phyloP scores from a whole-genome alignment of 768 basidiomycete species.

The Plicaturopsis crispa region DNA sequence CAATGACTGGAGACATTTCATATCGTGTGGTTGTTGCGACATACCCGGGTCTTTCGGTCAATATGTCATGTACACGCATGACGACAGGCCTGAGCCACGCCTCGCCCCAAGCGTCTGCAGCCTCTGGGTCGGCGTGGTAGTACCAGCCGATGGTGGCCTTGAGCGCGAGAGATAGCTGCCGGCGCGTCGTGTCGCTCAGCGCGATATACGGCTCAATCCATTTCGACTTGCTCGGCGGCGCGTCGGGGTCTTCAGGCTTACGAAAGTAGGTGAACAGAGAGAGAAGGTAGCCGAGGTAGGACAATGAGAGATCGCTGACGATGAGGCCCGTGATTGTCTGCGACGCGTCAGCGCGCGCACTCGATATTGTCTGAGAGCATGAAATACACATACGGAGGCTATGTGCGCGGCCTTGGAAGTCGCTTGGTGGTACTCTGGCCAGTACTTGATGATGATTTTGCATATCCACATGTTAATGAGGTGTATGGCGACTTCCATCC shows the following conservation, averaged over 20 bases:
- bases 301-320: conserved; percentile 13
- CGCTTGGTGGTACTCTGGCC: conserved; percentile 16
- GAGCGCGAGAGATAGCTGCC: too few relatives aligned
- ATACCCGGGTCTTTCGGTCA: neutral
- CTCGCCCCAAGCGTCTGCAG: conserved; percentile 14
- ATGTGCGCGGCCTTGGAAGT: conserved; percentile 17
- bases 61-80: conserved; percentile 7
- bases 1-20: too few relatives aligned
- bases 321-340: conserved; percentile 13
- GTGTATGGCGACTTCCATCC: conserved; percentile 19
- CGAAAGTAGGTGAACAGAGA: conserved; percentile 16
- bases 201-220: neutral
- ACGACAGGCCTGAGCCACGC: conserved; percentile 15
- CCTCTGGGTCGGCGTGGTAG: conserved; percentile 10
- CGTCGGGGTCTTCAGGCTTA: too few relatives aligned
- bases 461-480: conserved; percentile 23
- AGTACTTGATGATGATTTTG: conserved; percentile 12
- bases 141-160: conserved; percentile 20
- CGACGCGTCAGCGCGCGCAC: too few relatives aligned
- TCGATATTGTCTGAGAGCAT: neutral
- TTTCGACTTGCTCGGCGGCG: neutral
- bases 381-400: conserved; percentile 8
- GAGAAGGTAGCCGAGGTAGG: conserved; percentile 14
- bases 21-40: too few relatives aligned
- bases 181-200: neutral